Conservation (phyloP, 176 grass and related monocot genomes). For the Urochloa ruziziensis region DNA sequence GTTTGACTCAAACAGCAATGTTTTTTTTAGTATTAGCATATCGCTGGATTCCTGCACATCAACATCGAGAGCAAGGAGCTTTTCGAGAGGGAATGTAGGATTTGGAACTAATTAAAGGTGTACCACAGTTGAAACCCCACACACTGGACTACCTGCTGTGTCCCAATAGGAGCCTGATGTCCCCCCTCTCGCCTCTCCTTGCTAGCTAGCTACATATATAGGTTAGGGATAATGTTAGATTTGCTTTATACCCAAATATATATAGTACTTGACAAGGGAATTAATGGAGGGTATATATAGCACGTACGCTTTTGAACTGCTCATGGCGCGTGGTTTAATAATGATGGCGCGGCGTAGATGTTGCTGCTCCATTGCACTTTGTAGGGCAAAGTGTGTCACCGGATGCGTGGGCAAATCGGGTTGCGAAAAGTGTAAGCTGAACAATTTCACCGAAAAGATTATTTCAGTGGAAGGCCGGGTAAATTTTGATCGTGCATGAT, state of each 20-base stretch:
- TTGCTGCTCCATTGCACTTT: constrained; percentile 39
- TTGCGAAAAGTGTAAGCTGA: constrained; percentile 55
- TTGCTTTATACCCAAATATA: constrained; percentile 17
- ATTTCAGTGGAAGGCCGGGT: background rate
- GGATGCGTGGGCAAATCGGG: constrained; percentile 37
- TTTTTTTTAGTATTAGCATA: constrained; percentile 33
- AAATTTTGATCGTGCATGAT: constrained; percentile 38
- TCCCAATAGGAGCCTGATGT: constrained; percentile 29
- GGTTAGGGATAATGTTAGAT: constrained; percentile 35
- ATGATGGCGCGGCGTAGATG: constrained; percentile 17
- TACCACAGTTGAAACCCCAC: constrained; percentile 29
- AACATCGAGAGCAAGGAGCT: constrained; percentile 42
- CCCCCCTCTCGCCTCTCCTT: constrained; percentile 6
- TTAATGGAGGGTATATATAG: background rate
- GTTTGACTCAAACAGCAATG: constrained; percentile 64
- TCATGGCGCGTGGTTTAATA: constrained; percentile 33
- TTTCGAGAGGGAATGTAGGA: constrained; percentile 33
- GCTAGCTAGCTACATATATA: background rate
- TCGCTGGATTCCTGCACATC: constrained; percentile 55
- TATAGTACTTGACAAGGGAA: background rate
- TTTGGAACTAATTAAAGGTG: constrained; percentile 36
- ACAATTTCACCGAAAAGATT: constrained; percentile 20
- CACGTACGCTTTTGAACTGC: constrained; percentile 22
- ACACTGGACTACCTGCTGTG: constrained; percentile 16
- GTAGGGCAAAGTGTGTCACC: constrained; percentile 45